phyloP scores from a whole-genome alignment of 1,139 yeast genomes.

The Wickerhamiella pararugosa region DNA sequence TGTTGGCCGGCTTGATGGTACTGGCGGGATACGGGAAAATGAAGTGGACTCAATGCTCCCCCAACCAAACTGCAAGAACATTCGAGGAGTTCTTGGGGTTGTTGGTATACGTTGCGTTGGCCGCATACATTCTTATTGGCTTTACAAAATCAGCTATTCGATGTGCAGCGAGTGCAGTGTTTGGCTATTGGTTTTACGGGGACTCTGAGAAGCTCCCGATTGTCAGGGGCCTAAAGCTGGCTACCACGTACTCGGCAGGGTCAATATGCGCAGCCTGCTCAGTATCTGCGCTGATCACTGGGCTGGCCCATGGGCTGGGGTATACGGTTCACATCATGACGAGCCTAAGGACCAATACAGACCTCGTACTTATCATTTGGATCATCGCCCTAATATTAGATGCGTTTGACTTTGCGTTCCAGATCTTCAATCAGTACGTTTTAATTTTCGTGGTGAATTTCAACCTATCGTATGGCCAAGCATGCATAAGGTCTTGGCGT shows the following conservation, averaged over 20 bases:
- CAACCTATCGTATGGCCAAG: conserved; percentile 59
- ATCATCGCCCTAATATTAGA: conserved; percentile 44
- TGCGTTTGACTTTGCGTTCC: conserved; percentile 55
- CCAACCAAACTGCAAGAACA: conserved; percentile 53
- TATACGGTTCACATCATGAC: conserved; percentile 30
- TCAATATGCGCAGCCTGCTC: conserved; percentile 81
- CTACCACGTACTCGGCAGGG: conserved; percentile 78
- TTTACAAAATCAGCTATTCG: conserved; percentile 76
- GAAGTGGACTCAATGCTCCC: conserved; percentile 34
- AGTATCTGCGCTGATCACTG: conserved; percentile 61
- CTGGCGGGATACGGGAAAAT: conserved; percentile 53
- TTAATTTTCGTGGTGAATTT: conserved; percentile 77
- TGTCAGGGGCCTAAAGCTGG: conserved; percentile 64
- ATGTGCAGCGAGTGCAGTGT: conserved; percentile 70
- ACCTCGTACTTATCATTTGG: conserved; percentile 30
- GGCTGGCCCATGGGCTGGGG: conserved; percentile 37
- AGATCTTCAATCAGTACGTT: conserved; percentile 84
- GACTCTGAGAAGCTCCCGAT: conserved; percentile 63
- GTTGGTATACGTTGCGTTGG: conserved; percentile 56
- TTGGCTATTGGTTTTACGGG: conserved; percentile 83
- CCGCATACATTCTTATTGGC: conserved; percentile 76
- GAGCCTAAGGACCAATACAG: conserved; percentile 37
- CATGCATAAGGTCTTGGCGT: conserved; percentile 75
- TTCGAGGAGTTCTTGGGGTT: conserved; percentile 52
- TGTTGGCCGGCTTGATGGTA: conserved; percentile 49